Conservation (phyloP, 2,329 filamentous ascomycete species). For the Epichloe uncinata region DNA sequence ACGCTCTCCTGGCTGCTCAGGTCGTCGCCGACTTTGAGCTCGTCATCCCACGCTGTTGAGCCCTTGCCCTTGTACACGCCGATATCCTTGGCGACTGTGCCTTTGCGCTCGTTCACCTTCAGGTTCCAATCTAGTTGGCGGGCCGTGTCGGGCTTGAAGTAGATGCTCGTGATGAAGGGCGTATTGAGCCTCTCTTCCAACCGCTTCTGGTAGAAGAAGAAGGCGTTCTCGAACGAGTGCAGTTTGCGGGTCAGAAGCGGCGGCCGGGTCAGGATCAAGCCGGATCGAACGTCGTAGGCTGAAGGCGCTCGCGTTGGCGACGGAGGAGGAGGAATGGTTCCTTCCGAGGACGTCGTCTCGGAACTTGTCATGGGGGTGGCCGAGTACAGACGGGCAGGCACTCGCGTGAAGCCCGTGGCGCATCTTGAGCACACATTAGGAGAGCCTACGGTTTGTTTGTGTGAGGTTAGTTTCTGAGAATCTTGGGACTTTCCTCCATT, state of each 20-base stretch:
- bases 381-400: slow-evolving; percentile 23
- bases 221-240: slow-evolving; percentile 80
- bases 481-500: background rate
- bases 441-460: slow-evolving; percentile 10
- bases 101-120: slow-evolving; percentile 60
- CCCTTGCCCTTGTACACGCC: slow-evolving; percentile 66
- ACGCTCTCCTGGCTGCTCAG: slow-evolving; percentile 51
- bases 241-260: slow-evolving; percentile 76
- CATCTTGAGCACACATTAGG: slow-evolving; percentile 25
- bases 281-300: slow-evolving; percentile 41
- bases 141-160: slow-evolving; percentile 84
- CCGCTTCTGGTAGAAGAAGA: slow-evolving; percentile 93
- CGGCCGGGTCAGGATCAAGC: slow-evolving; percentile 76
- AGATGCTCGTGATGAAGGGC: slow-evolving; percentile 83
- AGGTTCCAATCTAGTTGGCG: slow-evolving; percentile 80
- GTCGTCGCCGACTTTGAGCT: slow-evolving; percentile 61
- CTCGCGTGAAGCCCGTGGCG: slow-evolving; percentile 18
- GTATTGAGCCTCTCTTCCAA: slow-evolving; percentile 84
- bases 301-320: slow-evolving; percentile 5
- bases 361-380: slow-evolving; percentile 13
- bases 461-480: background rate
- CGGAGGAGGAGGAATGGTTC: slow-evolving; percentile 7
- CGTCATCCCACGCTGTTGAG: slow-evolving; percentile 76
- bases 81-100: slow-evolving; percentile 70
- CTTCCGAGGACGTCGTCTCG: slow-evolving; percentile 9